Evolutionary conservation across 1,284 basidiomycete genomes (phyloP).

Genomic region (Rugosomyces carneus): DNA sequence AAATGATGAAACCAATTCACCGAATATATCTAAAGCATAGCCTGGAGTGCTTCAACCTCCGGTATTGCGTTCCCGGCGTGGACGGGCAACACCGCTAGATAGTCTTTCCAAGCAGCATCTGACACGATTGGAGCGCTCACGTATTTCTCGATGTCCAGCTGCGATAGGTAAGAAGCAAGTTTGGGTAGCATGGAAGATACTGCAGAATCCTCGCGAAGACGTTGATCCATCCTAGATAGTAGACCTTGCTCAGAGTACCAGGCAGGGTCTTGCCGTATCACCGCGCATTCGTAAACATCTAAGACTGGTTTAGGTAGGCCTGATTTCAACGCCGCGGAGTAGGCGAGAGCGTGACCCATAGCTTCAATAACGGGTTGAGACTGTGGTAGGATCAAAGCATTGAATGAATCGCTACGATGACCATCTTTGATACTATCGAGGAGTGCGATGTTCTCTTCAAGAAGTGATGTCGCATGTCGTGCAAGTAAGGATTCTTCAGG

Average conservation of each 20-base stretch:
- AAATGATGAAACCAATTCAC: not conserved
- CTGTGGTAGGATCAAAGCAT: constrained; percentile 43
- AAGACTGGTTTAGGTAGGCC: constrained; percentile 40
- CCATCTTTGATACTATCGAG: constrained; percentile 30
- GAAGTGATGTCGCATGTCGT: constrained; percentile 34
- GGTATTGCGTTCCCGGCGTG: constrained; percentile 34
- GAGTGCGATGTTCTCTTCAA: constrained; percentile 37
- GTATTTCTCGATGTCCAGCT: constrained; percentile 40
- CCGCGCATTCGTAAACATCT: constrained; percentile 46
- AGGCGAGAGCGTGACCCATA: constrained; percentile 47
- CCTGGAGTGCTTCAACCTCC: constrained; percentile 28
- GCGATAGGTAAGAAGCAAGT: constrained; percentile 33
- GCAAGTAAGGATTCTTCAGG: constrained; percentile 38
- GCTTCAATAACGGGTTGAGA: constrained; percentile 41
- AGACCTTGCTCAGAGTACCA: constrained; percentile 47
- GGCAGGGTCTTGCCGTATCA: constrained; percentile 42
- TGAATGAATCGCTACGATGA: constrained; percentile 42
- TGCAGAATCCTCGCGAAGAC: constrained; percentile 38
- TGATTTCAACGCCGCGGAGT: constrained; percentile 38
- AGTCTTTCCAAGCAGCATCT: constrained; percentile 43
- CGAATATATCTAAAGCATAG: constrained; percentile 25
- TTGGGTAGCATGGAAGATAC: constrained; percentile 37
- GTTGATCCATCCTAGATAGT: constrained; percentile 36
- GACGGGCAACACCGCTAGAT: constrained; percentile 31
- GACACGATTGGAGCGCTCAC: constrained; percentile 47